Conservation (phyloP, 495 filamentous ascomycete species). For the Thermochaetoides thermophila region DNA sequence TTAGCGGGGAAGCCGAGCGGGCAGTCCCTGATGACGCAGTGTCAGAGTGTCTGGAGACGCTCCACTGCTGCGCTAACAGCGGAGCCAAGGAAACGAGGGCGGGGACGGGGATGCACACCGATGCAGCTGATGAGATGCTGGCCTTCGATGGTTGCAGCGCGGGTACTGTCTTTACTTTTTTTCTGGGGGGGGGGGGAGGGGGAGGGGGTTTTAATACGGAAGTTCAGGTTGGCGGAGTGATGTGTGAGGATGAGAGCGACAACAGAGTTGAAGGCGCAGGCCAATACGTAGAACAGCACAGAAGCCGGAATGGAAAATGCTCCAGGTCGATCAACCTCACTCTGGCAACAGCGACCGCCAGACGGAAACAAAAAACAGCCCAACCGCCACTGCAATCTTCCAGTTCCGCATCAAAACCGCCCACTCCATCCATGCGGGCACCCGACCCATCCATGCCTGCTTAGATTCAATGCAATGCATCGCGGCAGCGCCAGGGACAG, state of each 20-base stretch:
- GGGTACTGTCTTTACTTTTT: no score
- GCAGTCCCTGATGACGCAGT: slow-evolving; percentile 10
- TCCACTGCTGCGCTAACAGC: slow-evolving; percentile 6
- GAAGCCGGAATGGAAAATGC: neutral
- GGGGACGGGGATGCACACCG: slow-evolving; percentile 3
- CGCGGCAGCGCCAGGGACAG: no score
- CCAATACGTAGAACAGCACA: neutral
- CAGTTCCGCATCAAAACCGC: no score
- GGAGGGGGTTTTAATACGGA: neutral
- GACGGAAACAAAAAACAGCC: no score
- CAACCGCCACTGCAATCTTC: no score
- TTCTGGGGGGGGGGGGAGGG: no score
- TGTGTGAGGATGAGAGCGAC: neutral
- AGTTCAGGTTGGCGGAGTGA: neutral
- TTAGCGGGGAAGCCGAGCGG: no score
- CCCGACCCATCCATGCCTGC: no score
- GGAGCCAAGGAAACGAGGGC: no score
- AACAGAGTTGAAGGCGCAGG: slow-evolving; percentile 4
- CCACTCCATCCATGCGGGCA: no score
- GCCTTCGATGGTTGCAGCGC: neutral
- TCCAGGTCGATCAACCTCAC: no score
- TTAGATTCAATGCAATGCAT: no score
- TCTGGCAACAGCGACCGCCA: slow-evolving; percentile 10
- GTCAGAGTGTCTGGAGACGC: slow-evolving; percentile 3
- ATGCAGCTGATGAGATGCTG: slow-evolving; percentile 2